phyloP scores from a whole-genome alignment of 2,329 filamentous ascomycete genomes.

The Arthrobotrys musiformis region DNA sequence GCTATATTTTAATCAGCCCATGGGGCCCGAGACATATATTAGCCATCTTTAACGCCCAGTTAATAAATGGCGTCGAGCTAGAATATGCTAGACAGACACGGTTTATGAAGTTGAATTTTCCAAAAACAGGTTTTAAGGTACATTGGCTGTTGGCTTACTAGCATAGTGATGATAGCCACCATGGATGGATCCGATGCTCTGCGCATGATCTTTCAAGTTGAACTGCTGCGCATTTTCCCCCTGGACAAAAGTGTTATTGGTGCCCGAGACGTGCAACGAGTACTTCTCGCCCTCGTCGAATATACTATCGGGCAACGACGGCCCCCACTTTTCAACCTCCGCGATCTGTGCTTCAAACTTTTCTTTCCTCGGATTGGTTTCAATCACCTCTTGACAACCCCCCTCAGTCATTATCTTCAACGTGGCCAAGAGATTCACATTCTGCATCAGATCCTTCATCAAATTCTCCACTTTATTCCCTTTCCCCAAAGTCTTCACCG shows the following conservation, averaged over 20 bases:
- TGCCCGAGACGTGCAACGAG: background rate
- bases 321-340: conserved; percentile 2
- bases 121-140: background rate
- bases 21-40: too few species aligned
- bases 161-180: background rate
- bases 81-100: too few species aligned
- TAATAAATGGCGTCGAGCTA: too few species aligned
- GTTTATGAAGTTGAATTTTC: too few species aligned
- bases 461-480: conserved; percentile 16
- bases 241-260: background rate
- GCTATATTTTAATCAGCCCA: too few species aligned
- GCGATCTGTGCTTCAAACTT: background rate
- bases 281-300: conserved; percentile 9
- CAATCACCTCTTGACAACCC: background rate
- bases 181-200: background rate
- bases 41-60: too few species aligned
- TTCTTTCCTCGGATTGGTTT: background rate
- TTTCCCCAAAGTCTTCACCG: conserved; percentile 25
- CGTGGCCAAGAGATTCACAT: background rate
- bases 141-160: conserved; percentile 3
- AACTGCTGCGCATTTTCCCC: background rate
- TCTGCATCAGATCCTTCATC: conserved; percentile 21
- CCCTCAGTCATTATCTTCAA: conserved; percentile 10
- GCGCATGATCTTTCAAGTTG: background rate
- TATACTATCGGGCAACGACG: conserved; percentile 2